These are phyloP conservation scores for Gossypium longicalyx DNA, from an alignment of 345 rosid genomes.

Conservation along the genomic window DNA sequence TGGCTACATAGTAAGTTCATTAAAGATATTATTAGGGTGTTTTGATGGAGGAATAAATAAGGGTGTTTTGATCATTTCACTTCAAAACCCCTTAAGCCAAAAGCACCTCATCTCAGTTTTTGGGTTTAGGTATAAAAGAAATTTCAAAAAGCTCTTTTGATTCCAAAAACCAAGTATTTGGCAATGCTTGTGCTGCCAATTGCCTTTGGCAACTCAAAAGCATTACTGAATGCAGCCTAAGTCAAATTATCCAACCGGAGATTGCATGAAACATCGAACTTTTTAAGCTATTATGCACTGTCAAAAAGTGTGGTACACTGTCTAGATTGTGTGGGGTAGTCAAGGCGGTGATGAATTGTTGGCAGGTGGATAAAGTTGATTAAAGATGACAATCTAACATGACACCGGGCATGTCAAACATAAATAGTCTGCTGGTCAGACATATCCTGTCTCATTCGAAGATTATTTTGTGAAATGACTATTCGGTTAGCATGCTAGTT, in stretches of 20 bases:
- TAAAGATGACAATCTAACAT: background rate
- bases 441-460: background rate
- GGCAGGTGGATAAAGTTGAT: background rate
- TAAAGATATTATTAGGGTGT: no score
- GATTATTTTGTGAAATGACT: background rate
- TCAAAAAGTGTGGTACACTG: background rate
- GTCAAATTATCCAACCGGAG: background rate
- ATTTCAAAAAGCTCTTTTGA: no score
- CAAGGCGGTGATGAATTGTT: background rate
- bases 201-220: no score
- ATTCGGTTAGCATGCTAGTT: background rate
- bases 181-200: no score
- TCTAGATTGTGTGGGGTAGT: background rate
- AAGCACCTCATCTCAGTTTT: no score
- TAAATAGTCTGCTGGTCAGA: background rate
- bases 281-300: background rate
- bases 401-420: background rate
- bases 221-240: no score
- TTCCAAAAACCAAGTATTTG: no score
- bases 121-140: no score
- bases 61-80: no score
- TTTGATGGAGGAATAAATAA: no score
- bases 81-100: no score
- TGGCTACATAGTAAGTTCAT: no score
- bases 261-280: background rate